Evolutionary conservation across 2,329 filamentous ascomycete species (phyloP), one percentile per base, ranked within the genome.

Genomic region (Neodidymelliopsis sp.): DNA sequence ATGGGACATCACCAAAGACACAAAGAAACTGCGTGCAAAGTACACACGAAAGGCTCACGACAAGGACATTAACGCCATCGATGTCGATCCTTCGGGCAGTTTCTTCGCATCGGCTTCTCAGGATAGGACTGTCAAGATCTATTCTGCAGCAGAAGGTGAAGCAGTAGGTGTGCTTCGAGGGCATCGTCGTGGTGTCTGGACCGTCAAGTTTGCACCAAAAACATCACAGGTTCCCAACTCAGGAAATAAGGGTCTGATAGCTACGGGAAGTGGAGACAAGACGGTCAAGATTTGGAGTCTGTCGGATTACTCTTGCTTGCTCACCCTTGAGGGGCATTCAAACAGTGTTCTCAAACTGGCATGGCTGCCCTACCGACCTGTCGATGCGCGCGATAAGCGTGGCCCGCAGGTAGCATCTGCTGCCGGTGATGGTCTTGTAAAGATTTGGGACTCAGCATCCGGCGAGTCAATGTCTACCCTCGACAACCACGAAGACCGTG

Each of bases 31-130:
- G 8, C 79, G 85, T 60, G 90, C 90, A 29, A 75, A 86, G 4
- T 99, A 90, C 72, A 97, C 94, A 1, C 84, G 94, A 47, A 96
- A 97, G 73, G 94, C 94, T 1, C 94, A 99, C 74, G 94, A 99
- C 68, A 99, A 99, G 71, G 94, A 99, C 60, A 99, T 99, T 74
- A 99, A 99, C 64, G 91, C 94, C 2, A 83, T 99, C 39, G 91
- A 95, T 57, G 81, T 94, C 9, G 90, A 91, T 56, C 82, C 85
- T 16, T 80, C 83, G 1, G 84, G 84, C 4, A 84, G 86, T n/a
- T 75, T 97, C 1, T 97, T 99, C 67, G 95, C 93, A 3, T 97
- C 94, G 1, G 93, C 94, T 22, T 97, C 93, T 4, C 94, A 99
- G 74, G 94, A 99, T 71, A 90, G 91, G 59, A 95, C 91, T 0